Evolutionary conservation across 2,329 filamentous ascomycete species (phyloP), one percentile per base, ranked within the genome.

Genomic region (Helotiales sp.): DNA sequence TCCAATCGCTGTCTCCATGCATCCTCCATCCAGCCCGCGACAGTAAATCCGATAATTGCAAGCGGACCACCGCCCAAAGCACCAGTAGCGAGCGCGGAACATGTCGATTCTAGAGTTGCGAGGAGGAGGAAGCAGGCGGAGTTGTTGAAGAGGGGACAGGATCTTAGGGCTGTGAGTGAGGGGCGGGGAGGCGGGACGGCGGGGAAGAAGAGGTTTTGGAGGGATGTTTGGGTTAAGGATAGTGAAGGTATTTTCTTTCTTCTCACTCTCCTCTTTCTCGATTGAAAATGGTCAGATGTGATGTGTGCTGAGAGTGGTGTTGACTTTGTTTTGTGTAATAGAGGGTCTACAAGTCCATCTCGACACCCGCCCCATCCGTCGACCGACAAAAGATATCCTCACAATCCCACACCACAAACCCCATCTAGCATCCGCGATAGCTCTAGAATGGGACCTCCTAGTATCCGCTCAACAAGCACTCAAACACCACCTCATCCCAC

Each of bases 401-500:
- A 83, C 81, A 1, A 69, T 98, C 27, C 93, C 95, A 0, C 68
- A 77, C 1, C 82, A 81, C 56, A 98, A 97, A 76, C 86, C 86
- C 30, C 83, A 91, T 68, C 87, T 98, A 36, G 93, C 93, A 24
- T 81, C 87, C 44, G 90, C 91, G 56, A 86, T 99, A 62, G 95
- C 93, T 2, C 77, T 96, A 44, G 95, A 99, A 78, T 99, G 95
- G 95, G 93, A 97, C 72, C 80, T 88, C 49, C 82, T 99, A 60
- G 82, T 87, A 24, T 90, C 89, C 13, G 86, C 89, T 2, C 88
- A 93, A 70, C 91, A 98, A 74, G 91, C 92, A 0, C 82, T 93
- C 36, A 90, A 88, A 72, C 85, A 90, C 58, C 91, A 98, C 75
- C 84, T 96, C 48, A 93, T 97, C 64, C 95, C 95, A 13, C 79